These are phyloP conservation scores for Epichloe uncinata DNA, from an alignment of 2,329 filamentous ascomycete species.

Conservation along the genomic window DNA sequence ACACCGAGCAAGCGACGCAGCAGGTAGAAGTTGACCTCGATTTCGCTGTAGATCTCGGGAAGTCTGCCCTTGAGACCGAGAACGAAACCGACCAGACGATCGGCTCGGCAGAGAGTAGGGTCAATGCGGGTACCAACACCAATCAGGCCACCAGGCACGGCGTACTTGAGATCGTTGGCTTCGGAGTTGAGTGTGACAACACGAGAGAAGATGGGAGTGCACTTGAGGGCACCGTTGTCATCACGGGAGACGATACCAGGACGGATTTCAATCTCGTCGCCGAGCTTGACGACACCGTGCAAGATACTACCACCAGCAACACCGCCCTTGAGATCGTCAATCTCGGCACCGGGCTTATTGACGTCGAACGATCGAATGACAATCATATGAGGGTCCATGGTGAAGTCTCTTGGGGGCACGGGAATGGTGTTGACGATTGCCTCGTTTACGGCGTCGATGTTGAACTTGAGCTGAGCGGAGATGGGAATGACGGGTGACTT, in stretches of 20 bases:
- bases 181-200: slow-evolving; percentile 94
- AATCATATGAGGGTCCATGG: slow-evolving; percentile 91
- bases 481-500: slow-evolving; percentile 94
- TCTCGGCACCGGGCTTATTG: slow-evolving; percentile 98
- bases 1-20: slow-evolving; percentile 89
- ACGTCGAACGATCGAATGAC: slow-evolving; percentile 98
- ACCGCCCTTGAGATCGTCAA: slow-evolving; percentile 96
- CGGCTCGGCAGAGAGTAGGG: slow-evolving; percentile 93
- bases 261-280: slow-evolving; percentile 96
- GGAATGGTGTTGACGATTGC: slow-evolving; percentile 92
- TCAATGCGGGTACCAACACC: slow-evolving; percentile 97
- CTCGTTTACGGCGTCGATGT: slow-evolving; percentile 97
- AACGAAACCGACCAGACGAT: slow-evolving; percentile 97
- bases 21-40: slow-evolving; percentile 99
- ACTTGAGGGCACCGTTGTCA: slow-evolving; percentile 84
- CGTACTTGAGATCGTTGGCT: slow-evolving; percentile 96
- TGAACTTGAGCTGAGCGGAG: slow-evolving; percentile 96
- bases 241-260: slow-evolving; percentile 98
- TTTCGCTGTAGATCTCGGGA: slow-evolving; percentile 93
- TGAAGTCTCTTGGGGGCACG: slow-evolving; percentile 82
- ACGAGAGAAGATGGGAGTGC: slow-evolving; percentile 91
- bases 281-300: slow-evolving; percentile 91
- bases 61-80: slow-evolving; percentile 87
- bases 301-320: slow-evolving; percentile 95
- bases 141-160: slow-evolving; percentile 92